These are phyloP conservation scores for Xenoacremonium recifei DNA, from an alignment of 2,329 filamentous ascomycete genomes.

Conservation along the genomic window DNA sequence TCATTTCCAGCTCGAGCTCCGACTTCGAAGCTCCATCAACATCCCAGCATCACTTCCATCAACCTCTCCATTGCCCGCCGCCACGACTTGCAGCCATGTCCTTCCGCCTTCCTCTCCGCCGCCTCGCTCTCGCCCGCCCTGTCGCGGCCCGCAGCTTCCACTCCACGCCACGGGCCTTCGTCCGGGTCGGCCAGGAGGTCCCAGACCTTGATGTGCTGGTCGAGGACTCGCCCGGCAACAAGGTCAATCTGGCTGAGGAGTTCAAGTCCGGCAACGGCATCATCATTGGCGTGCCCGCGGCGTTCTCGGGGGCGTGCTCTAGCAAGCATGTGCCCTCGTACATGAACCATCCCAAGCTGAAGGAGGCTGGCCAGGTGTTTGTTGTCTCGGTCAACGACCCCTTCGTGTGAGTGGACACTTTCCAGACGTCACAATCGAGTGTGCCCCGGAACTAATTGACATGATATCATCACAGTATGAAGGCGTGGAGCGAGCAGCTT, in stretches of 20 bases:
- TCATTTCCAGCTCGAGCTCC: conserved; percentile 16
- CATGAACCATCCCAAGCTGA: conserved; percentile 75
- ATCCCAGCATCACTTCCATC: conserved; percentile 6
- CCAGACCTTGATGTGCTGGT: conserved; percentile 75
- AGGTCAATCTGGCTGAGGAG: conserved; percentile 81
- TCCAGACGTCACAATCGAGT: too few species aligned
- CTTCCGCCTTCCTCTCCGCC: conserved; percentile 35
- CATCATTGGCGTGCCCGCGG: conserved; percentile 82
- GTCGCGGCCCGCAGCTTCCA: conserved; percentile 54
- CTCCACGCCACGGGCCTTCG: conserved; percentile 57
- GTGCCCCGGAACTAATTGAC: background rate
- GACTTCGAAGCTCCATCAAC: conserved; percentile 3
- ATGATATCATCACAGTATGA: conserved; percentile 60
- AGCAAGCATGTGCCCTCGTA: conserved; percentile 79
- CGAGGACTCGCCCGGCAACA: conserved; percentile 87
- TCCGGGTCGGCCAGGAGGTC: conserved; percentile 77
- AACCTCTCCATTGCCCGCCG: conserved; percentile 11
- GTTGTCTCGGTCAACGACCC: conserved; percentile 92
- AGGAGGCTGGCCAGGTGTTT: conserved; percentile 79
- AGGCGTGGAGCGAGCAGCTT: conserved; percentile 78
- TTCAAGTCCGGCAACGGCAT: conserved; percentile 70
- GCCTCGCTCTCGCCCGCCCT: conserved; percentile 30
- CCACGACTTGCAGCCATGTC: conserved; percentile 28
- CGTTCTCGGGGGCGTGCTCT: conserved; percentile 63
- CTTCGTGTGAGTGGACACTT: conserved; percentile 69